A percentile compares a stretch with the other conserved stretches of the same genome.
These are phyloP conservation scores for Lodderomyces parapsilosis DNA, from an alignment of 1,139 yeast genomes.

Conservation along the genomic window DNA sequence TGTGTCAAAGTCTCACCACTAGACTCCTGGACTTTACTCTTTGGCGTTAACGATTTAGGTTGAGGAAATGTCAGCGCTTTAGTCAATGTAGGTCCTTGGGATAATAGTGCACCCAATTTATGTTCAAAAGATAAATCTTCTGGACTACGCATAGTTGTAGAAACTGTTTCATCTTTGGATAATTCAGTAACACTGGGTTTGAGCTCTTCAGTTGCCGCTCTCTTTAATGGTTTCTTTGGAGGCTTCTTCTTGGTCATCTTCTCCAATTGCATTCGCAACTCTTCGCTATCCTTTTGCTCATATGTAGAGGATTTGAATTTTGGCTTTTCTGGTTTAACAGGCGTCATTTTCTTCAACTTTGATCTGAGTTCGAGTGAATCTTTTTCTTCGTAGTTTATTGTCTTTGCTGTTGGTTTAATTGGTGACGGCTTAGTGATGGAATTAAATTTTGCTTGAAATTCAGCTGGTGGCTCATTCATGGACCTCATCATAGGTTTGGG, in stretches of 20 bases:
- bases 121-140: constrained; percentile 12
- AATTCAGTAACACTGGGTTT: not conserved
- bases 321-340: constrained; percentile 11
- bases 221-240: constrained; percentile 2
- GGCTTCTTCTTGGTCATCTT: constrained; percentile 11
- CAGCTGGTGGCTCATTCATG: constrained; percentile 9
- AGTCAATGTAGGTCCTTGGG: constrained; percentile 10
- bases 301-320: constrained; percentile 14
- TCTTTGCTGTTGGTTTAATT: not conserved
- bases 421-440: constrained; percentile 1
- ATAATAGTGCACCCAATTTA: constrained; percentile 12
- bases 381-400: constrained; percentile 4
- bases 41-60: not conserved
- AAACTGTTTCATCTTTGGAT: too few relatives aligned
- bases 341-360: constrained; percentile 5
- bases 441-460: constrained; percentile 14
- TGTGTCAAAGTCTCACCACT: constrained; percentile 44
- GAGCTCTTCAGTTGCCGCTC: not conserved
- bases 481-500: constrained; percentile 7
- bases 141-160: constrained; percentile 3
- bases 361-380: constrained; percentile 6
- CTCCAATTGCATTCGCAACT: constrained; percentile 24
- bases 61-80: constrained; percentile 12
- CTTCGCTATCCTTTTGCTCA: constrained; percentile 23
- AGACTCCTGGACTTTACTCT: constrained; percentile 49